Percentiles rank a stretch among this genome's conserved stretches.
Evolutionary conservation across 176 grass and related monocot genomes (phyloP).

Genomic region (barley (Hordeum vulgare)): MorexV3_pseudomolecules_assembly NC_058519.1:8891329-8891828

Average conservation of each 20-base stretch:
- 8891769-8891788: too few relatives aligned
- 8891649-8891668: too few relatives aligned
- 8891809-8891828: too few relatives aligned
- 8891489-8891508: conserved; percentile 44
- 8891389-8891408: conserved; percentile 29
- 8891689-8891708: too few relatives aligned
- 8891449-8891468: conserved; percentile 30
- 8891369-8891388: conserved; percentile 15
- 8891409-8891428: background rate
- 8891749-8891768: too few relatives aligned
- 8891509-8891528: background rate
- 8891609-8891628: too few relatives aligned
- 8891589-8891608: too few relatives aligned
- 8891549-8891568: background rate
- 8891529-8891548: background rate
- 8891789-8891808: too few relatives aligned
- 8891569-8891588: background rate
- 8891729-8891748: too few relatives aligned
- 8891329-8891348: conserved; percentile 21
- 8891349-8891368: conserved; percentile 21
- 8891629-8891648: too few relatives aligned
- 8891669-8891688: too few relatives aligned
- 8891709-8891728: too few relatives aligned
- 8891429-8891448: background rate
- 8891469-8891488: conserved; percentile 47